Percentiles rank a stretch among this genome's conserved stretches.
Evolutionary conservation across 139 green algal genomes (phyloP).

Genomic region (Coelastrella sp.): DNA sequence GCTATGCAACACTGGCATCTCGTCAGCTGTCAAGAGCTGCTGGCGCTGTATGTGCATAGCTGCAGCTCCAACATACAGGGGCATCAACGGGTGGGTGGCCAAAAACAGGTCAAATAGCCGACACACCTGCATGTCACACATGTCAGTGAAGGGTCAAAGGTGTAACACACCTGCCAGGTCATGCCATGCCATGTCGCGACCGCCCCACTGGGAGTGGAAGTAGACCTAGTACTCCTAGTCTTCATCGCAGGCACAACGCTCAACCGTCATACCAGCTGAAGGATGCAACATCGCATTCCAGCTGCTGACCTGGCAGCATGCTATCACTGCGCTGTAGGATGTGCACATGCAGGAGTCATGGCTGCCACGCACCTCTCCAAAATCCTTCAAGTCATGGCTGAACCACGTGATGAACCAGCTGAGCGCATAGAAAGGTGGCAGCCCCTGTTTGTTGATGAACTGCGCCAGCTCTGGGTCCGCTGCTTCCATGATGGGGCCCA

Average conservation of each 20-base stretch:
- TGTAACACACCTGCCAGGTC: not conserved
- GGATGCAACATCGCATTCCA: no score
- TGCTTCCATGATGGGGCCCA: constrained; percentile 70
- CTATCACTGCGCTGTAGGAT: not conserved
- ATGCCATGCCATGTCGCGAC: no score
- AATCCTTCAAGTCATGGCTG: constrained; percentile 76
- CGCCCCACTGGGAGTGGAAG: no score
- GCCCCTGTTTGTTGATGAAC: constrained; percentile 54
- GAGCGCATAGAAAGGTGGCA: constrained; percentile 80
- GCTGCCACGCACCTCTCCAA: constrained; percentile 58
- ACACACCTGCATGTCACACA: constrained; percentile 47
- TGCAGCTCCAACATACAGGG: constrained; percentile 88
- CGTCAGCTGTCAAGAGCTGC: constrained; percentile 65
- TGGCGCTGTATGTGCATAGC: constrained; percentile 67
- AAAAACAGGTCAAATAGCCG: constrained; percentile 95
- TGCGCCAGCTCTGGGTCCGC: constrained; percentile 57
- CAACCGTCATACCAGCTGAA: no score
- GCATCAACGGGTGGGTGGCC: constrained; percentile 89
- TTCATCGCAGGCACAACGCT: no score
- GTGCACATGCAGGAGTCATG: no score
- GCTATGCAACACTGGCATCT: constrained; percentile 73
- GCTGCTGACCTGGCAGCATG: not conserved
- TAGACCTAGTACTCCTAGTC: no score
- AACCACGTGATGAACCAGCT: constrained; percentile 93
- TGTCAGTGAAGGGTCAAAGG: not conserved